Evolutionary conservation across 495 filamentous ascomycete species (phyloP), one percentile per base, ranked within the genome.

Genomic region (Mycothermus thermophilus): DNA sequence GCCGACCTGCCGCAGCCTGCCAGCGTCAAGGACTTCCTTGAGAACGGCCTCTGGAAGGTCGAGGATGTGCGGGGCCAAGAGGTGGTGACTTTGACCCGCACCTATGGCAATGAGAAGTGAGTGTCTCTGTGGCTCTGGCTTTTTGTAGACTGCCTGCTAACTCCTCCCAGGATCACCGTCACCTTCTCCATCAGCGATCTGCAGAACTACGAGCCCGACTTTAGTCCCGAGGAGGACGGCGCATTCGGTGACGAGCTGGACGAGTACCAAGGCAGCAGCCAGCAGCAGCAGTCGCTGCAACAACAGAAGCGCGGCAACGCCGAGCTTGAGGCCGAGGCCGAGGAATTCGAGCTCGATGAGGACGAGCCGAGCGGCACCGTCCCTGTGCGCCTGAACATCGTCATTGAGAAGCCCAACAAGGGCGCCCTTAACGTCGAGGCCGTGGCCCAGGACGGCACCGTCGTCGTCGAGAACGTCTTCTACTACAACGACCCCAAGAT

Each of bases 171-270:
- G 43, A 93, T 99, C 65, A 77, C 77, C 38, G 73, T 96, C 43
- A 76, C 77, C 42, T 97, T 97, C 69, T 90, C 86, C 43, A 86
- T 94, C 53, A 76, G 82, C 44, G 92, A 95, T 56, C 71, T 99
- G 29, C 77, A 80, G 61, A 72, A 72, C 63, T 63, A 79, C 48
- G 71, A 79, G 35, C 62, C 74, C 35, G 51, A 57, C 29, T 33
- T 44, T 32, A 49, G n/a, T n/a, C 22, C 43, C 37, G 48, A 54
- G 12, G 55, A 57, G 35, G 55, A 59, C 35, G 72, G 77, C 43
- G 85, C 87, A 49, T 66, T 92, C 36, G 81, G 78, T 51, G 71
- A 73, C 53, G 58, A 83, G 41, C 69, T 75, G 32, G 53, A 71
- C 37, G 59, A 22, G 69, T 15, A 63, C 23, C 21, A 74, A 25